Percentiles rank a stretch among this genome's conserved stretches.
Conservation (phyloP, 352 stramenopile genomes). For the Phytophthora pini region DNA sequence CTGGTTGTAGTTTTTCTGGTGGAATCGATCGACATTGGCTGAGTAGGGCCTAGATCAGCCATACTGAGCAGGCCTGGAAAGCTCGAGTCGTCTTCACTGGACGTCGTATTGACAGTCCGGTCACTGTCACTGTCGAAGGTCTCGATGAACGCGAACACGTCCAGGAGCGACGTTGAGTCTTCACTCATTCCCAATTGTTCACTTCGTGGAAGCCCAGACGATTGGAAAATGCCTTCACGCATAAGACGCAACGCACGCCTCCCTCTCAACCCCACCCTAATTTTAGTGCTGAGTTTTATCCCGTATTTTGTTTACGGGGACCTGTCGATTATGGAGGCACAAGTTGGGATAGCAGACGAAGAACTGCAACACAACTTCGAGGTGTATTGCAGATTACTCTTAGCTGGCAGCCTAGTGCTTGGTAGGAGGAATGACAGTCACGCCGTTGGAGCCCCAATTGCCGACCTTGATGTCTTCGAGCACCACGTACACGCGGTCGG, state of each 20-base stretch:
- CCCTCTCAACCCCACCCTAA: neutral
- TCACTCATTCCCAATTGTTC: neutral
- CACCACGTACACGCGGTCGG: constrained; percentile 19
- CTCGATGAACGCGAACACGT: constrained; percentile 17
- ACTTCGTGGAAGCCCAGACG: neutral
- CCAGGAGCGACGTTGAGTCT: neutral
- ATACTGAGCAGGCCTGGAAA: neutral
- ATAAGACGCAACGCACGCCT: neutral
- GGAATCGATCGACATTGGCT: neutral
- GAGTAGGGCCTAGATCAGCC: neutral
- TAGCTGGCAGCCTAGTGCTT: neutral
- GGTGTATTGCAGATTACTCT: neutral
- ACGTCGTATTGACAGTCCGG: neutral
- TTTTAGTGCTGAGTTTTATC: neutral
- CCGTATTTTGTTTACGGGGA: constrained; percentile 6
- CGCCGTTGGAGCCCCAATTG: constrained; percentile 12
- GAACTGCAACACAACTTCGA: neutral
- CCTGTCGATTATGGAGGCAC: constrained; percentile 7
- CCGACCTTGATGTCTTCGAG: constrained; percentile 34
- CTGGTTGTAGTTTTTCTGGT: neutral
- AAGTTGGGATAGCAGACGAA: neutral
- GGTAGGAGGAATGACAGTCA: constrained; percentile 10
- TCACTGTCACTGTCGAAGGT: constrained; percentile 9
- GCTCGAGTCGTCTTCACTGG: constrained; percentile 1
- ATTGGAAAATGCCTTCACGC: neutral